Base-by-base conservation (phyloP, 2,329 filamentous ascomycete genomes). In the Neonectria ditissima region DNA sequence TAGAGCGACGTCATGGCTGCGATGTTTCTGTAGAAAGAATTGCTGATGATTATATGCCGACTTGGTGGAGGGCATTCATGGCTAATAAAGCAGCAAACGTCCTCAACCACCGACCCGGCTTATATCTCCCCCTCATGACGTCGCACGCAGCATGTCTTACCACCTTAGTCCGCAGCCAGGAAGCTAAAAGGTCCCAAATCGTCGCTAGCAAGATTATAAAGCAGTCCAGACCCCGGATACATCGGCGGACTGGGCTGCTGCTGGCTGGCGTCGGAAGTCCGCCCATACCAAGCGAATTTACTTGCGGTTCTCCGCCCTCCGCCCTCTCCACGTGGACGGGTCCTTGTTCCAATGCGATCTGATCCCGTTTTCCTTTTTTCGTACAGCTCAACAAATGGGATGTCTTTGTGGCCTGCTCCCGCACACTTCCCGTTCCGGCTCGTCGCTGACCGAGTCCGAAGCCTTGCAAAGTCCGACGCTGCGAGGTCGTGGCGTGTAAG, bases 1-100 rank as follows among this genome's bases (percentile, higher is more conserved):
- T 73, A 73, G 9, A 73, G 67, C 1, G 70, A 67, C 13, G 69
- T 67, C 71, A 72, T 73, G 34, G 8, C 57, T 16, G n/a, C 2
- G 28, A n/a, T 41, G 45, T 50, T 9, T 41, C 20, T 28, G 7
- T 26, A 10, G 13, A n/a, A 18, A n/a, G n/a, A n/a, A n/a, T n/a
- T 18, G 14, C 2, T 11, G 37, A 2, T 20, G n/a, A 41, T 18
- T 41, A 3, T 30, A n/a, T 18, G n/a, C 4, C 32, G n/a, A 22
- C n/a, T 18, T 32, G n/a, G 4, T 11, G 28, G 13, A 32, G 47
- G 2, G 11, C 28, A 9, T 14, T n/a, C 5, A 11, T 32, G n/a
- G 9, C 37, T 9, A 41, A 22, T 8, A 18, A 32, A 50, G 28
- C 28, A 13, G 6, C 5, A 30, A 30, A 16, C n/a, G 26, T 20